Base-by-base conservation (phyloP, 2,329 filamentous ascomycete genomes). In the Penicillium brasilianum region DNA sequence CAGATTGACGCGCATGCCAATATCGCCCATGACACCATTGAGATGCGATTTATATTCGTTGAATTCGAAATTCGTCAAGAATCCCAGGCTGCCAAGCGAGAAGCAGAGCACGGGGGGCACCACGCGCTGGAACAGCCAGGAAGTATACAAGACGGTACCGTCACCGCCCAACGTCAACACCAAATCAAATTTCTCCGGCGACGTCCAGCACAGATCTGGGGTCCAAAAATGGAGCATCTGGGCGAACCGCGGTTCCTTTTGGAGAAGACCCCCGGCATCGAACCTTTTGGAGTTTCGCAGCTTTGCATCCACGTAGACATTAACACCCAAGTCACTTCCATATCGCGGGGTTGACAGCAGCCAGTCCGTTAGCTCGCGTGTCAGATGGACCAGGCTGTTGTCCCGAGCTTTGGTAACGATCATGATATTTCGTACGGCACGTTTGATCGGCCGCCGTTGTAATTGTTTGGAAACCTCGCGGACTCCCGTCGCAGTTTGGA, bases 261-360 rank as follows among this genome's bases (percentile, higher is more conserved):
- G 86, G 7, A 94, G 69, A 57, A 99, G 83, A 32, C 87, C 87
- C 4, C 87, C 79, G 1, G 91, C 87, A 71, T 93, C 88, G 75
- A 99, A 99, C 55, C 95, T 90, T 76, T 92, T 93, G 5, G 93
- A 96, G 70, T 88, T 88, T 70, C 88, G 88, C 63, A 99, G 83
- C 80, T 99, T 98, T 66, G 93, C 91, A 77, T 99, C 95, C n/a
- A 99, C 95, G 74, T 96, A 98, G 66, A 99, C 95, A 71, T 94
- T 97, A 57, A 99, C 90, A 14, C 95, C 95, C n/a, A 95, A 76
- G 64, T 95, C 89, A 57, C 87, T 92, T 46, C 92, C 92, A 75
- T 99, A 97, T 51, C 95, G 88, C 13, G 95, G 93, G 2, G 93
- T 97, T 63, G 85, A 86, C 62, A 99, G 85, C 36, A 99, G 84